Conservation (phyloP, 768 basidiomycete species). For the Boletellus sp. region DNA sequence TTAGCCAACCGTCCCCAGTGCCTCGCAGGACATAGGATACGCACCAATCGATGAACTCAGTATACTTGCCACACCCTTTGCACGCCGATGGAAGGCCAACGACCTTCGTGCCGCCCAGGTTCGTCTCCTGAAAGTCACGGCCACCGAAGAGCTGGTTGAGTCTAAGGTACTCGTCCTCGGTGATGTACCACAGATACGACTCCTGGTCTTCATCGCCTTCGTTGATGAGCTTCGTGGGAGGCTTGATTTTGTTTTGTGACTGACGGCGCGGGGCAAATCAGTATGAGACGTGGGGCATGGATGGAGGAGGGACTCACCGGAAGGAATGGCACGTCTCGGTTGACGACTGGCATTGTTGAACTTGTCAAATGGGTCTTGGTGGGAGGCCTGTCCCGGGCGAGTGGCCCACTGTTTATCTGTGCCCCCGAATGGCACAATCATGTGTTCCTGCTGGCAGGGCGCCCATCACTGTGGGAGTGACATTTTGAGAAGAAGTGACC, state of each 20-base stretch:
- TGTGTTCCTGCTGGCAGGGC: background rate
- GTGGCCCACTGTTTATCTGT: background rate
- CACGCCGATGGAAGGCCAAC: conserved; percentile 7
- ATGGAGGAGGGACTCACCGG: conserved; percentile 3
- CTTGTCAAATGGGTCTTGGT: background rate
- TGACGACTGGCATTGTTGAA: conserved; percentile 4
- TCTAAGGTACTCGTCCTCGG: conserved; percentile 15
- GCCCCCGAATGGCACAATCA: background rate
- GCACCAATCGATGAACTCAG: conserved; percentile 14
- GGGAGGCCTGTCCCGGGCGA: too few species aligned
- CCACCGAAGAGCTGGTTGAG: conserved; percentile 12
- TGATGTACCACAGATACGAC: conserved; percentile 16
- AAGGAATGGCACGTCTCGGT: conserved; percentile 6
- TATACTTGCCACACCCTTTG: conserved; percentile 14
- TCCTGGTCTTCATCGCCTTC: background rate
- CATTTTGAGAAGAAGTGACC: too few species aligned
- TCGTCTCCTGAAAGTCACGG: conserved; percentile 12
- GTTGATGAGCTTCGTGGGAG: conserved; percentile 2
- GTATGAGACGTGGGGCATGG: background rate
- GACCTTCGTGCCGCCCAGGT: conserved; percentile 13
- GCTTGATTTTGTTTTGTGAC: conserved; percentile 8
- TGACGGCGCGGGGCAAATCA: background rate
- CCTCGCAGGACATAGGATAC: background rate
- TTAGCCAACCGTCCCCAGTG: background rate
- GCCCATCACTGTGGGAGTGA: too few species aligned